Evolutionary conservation across 768 basidiomycete species (phyloP), one percentile per base, ranked within the genome.

Genomic region (Termitomyces sp.): DNA sequence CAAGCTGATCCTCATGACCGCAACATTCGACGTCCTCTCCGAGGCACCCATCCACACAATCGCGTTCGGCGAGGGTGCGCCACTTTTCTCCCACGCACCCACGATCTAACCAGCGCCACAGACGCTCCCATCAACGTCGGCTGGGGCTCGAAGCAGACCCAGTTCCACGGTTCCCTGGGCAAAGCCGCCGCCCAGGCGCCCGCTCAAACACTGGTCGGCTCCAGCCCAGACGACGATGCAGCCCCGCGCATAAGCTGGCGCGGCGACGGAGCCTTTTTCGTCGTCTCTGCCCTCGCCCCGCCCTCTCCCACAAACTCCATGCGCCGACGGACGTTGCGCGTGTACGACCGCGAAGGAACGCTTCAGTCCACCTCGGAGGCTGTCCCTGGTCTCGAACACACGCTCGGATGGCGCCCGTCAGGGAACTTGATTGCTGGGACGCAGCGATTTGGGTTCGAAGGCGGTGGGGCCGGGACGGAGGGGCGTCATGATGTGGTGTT

Each of bases 131-230:
- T 98, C 65, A 92, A 95, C 64, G 93, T 98, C 58, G 97, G 97
- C 16, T 99, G 97, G 97, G 97, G 97, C 41, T 90, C 91, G 2
- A 96, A 95, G 67, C 81, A 90, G 68, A 98, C 97, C 0, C 97
- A 99, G 66, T 99, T 99, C 68, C 94, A 98, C 63, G 97, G 97
- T 10, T 96, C 94, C 0, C 76, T 93, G 4, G 96, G 97, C 18
- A 98, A 98, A 69, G 74, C 81, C 2, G 89, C 90, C 24, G 91
- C 92, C 0, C 81, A 84, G 60, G 77, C 80, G 28, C 73, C 79
- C 5, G 60, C 72, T 16, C 64, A 72, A 36, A 66, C 71, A 4
- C 66, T 63, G 33, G 73, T 82, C 20, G 79, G 81, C 22, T 73
- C 77, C 8, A 86, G 84, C 62, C 85, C 86, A 3, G 83, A 86